These are phyloP conservation scores for Lumnitzera littorea DNA, from an alignment of 345 rosid species.

Conservation along the genomic window DNA sequence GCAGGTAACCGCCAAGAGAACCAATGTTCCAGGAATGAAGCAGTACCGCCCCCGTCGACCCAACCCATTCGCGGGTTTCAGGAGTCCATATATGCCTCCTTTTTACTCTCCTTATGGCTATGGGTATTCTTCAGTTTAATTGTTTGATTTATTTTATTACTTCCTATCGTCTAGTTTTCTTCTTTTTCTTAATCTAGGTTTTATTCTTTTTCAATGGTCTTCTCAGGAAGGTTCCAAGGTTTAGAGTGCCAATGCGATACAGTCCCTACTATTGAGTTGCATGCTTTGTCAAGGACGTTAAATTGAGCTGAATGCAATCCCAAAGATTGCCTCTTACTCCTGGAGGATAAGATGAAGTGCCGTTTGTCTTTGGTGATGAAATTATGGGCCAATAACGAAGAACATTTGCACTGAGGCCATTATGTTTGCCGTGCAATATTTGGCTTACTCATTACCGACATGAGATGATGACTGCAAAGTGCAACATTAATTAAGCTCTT, in stretches of 20 bases:
- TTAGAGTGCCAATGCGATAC: slow-evolving; percentile 56
- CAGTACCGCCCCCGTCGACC: slow-evolving; percentile 49
- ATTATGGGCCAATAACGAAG: too few relatives aligned
- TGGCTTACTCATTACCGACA: too few relatives aligned
- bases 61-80: slow-evolving; percentile 32
- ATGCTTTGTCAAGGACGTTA: not conserved
- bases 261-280: slow-evolving; percentile 45
- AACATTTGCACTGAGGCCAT: too few relatives aligned
- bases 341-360: slow-evolving; percentile 1
- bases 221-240: slow-evolving; percentile 60
- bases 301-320: not conserved
- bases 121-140: slow-evolving; percentile 31
- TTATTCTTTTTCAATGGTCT: not conserved
- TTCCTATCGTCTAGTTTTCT: not conserved
- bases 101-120: slow-evolving; percentile 52
- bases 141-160: not conserved
- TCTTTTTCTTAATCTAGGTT: not conserved
- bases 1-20: slow-evolving; percentile 58
- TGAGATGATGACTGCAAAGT: too few relatives aligned
- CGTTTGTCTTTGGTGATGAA: too few relatives aligned
- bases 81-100: slow-evolving; percentile 37
- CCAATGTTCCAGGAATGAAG: slow-evolving; percentile 76
- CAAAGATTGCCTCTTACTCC: not conserved
- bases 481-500: too few relatives aligned
- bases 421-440: too few relatives aligned